Base-by-base conservation (phyloP, 306 rosid species). In the Vigna angularis region DNA sequence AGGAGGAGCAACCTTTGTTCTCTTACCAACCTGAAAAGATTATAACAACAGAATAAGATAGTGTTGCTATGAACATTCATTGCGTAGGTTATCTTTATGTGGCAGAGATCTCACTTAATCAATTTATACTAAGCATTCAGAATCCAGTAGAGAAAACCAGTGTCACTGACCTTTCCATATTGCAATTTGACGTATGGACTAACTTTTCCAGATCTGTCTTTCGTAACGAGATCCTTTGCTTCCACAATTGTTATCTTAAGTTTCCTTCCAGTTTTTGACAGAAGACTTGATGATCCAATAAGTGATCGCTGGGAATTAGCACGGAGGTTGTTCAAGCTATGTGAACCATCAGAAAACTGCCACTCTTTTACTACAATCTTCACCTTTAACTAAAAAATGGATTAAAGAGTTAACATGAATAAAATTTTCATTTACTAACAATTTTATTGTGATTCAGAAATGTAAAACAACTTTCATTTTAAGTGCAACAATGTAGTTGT, bases 321-420 rank as follows among this genome's bases (percentile, higher is more conserved):
- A 34, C 8, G 87, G 50, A 67, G 71, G 77, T 58, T 81, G 83
- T 83, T 90, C 38, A 70, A 83, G 87, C 89, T 79, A 38, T 88
- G 88, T 8, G 96, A 91, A 79, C 97, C 98, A 84, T 89, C 94
- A 9, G 93, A 78, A 76, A 91, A 93, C 76, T 93, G 98, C 98
- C 98, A 93, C 72, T 91, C 97, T 66, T 87, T 88, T 18, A 91
- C 77, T 56, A 86, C 82, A 79, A 93, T 85, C 80, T 75, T 89
- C 87, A 89, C 88, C 24, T 84, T 89, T 86, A 93, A 81, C 98
- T 93, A 67, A 78, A 51, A 78, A 83, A 84, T 59, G 56, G 50
- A 82, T 68, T 6, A 42, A 42, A 55, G 38, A 63, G 69, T 7
- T 61, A 18, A 71, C 44, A 38, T 14, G 51, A 74, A 28, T 28